Evolutionary conservation across 176 grass and related monocot genomes (phyloP), one percentile per base, ranked within the genome.

Genomic region (Cenchrus purpureus): DNA sequence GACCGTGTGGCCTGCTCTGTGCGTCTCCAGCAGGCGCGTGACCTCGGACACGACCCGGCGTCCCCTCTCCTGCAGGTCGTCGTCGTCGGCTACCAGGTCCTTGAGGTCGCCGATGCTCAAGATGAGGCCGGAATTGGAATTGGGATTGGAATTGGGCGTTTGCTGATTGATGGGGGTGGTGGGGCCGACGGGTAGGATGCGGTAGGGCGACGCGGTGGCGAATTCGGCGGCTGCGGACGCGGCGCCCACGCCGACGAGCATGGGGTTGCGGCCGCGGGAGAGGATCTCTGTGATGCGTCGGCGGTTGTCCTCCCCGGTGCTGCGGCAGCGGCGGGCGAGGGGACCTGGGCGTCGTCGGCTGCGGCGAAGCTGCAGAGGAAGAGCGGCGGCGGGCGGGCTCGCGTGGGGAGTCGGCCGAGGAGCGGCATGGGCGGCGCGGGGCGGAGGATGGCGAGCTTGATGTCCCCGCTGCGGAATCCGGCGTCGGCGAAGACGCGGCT

Each of bases 401-500:
- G 79, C 16, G 62, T 0, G 22, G 88, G 78, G 63, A 85, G 83
- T 15, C 58, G 76, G 13, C 43, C 83, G 83, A 90, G 78, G 14
- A 89, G 44, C 22, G 87, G 75, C 61, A 91, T 28, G 77, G 92
- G 86, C 82, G 95, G 92, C 3, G 90, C 81, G 12, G 92, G 95
- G 32, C 92, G 91, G 50, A 95, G 89, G 65, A 98, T 78, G 15
- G 95, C 92, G 44, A 93, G 75, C 82, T 98, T 98, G 85, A 98
- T 91, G 54, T 91, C 91, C 13, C 32, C 80, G 92, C 87, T 93
- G 15, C 92, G 82, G 81, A 98, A 98, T 0, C 95, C 92, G 0
- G 92, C 95, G 69, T 98, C 95, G 32, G 85, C 95, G n/a, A 98
- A 98, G 4, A 98, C 95, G 50, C 95, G 81, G 87, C 95, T 95